Percentiles rank a stretch among this genome's conserved stretches.
phyloP scores from a whole-genome alignment of 2,329 filamentous ascomycete genomes.

The Colletotrichum siamense region DNA sequence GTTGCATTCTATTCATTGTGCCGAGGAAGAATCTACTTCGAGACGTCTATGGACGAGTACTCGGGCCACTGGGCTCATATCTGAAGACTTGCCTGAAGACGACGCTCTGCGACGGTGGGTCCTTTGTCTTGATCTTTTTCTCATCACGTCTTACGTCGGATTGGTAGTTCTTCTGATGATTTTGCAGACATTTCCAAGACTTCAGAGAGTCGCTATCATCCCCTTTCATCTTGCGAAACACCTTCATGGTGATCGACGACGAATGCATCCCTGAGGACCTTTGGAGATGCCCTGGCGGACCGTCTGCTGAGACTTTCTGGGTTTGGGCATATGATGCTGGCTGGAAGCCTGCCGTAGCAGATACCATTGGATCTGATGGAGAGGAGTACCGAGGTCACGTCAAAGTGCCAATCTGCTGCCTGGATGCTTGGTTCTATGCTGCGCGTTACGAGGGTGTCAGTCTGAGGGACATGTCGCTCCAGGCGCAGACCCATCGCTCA shows the following conservation, averaged over 20 bases:
- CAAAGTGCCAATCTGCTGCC: not conserved
- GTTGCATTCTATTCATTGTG: not conserved
- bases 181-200: not conserved
- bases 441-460: conserved; percentile 23
- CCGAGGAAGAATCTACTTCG: not conserved
- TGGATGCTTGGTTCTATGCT: conserved; percentile 24
- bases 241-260: not conserved
- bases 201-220: not conserved
- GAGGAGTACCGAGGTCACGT: not conserved
- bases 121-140: not conserved
- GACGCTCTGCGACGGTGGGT: not conserved
- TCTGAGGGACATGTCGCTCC: conserved; percentile 25
- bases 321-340: not conserved
- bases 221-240: not conserved
- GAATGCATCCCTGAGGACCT: not conserved
- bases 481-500: conserved; percentile 16
- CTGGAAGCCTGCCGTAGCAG: not conserved
- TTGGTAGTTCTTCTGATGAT: not conserved
- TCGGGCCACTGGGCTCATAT: not conserved
- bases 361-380: not conserved
- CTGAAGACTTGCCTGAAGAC: not conserved
- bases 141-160: not conserved
- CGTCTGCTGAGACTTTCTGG: not conserved
- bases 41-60: not conserved
- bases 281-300: not conserved